Evolutionary conservation across 352 stramenopile species (phyloP).

Genomic region (Phytophthora rubi): DNA sequence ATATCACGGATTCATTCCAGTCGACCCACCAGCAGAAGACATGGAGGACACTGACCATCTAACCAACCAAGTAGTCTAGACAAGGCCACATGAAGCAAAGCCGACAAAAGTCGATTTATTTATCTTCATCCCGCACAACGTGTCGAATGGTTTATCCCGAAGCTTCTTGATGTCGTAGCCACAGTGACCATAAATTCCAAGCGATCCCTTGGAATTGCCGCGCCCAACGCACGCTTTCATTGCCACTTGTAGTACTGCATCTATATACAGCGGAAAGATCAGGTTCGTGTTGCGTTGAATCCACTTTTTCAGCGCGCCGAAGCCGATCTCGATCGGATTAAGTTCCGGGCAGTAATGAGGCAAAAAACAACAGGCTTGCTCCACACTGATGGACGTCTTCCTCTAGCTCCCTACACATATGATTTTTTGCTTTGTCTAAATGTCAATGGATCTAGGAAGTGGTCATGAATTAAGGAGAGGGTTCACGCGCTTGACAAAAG

Average conservation of each 20-base stretch:
- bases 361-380: constrained; percentile 23
- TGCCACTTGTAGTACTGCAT: background rate
- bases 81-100: too few species aligned
- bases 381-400: constrained; percentile 17
- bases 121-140: too few species aligned
- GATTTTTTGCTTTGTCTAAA: constrained; percentile 34
- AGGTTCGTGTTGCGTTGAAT: background rate
- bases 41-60: too few species aligned
- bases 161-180: background rate
- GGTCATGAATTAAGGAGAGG: constrained; percentile 23
- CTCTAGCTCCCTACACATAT: constrained; percentile 35
- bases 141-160: background rate
- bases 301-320: constrained; percentile 1
- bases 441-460: constrained; percentile 29
- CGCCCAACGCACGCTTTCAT: background rate
- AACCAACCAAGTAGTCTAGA: too few species aligned
- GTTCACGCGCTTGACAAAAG: constrained; percentile 1
- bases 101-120: too few species aligned
- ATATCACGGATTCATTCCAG: too few species aligned
- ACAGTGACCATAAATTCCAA: background rate
- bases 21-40: too few species aligned
- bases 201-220: background rate
- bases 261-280: background rate
- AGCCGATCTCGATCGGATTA: constrained; percentile 34
- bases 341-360: constrained; percentile 31